Conservation (phyloP, 352 stramenopile genomes). For the Globisporangium recalcitrans region DNA sequence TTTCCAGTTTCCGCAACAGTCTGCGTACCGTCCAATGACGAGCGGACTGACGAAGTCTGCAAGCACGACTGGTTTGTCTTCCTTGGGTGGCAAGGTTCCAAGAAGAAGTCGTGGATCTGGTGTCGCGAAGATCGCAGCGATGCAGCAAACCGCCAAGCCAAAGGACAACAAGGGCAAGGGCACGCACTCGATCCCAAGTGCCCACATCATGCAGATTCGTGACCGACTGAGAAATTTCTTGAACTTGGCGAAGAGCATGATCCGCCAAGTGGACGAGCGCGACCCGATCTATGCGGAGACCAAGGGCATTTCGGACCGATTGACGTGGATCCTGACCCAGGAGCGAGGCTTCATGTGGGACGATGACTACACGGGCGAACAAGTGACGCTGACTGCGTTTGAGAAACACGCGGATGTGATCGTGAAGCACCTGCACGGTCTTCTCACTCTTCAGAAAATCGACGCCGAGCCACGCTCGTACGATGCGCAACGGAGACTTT, state of each 20-base stretch:
- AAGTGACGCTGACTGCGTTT: conserved; percentile 87
- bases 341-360: conserved; percentile 99
- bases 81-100: conserved; percentile 63
- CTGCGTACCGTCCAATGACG: conserved; percentile 30
- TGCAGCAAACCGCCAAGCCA: conserved; percentile 71
- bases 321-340: conserved; percentile 95
- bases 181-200: conserved; percentile 68
- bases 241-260: conserved; percentile 88
- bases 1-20: conserved; percentile 74
- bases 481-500: conserved; percentile 92
- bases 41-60: conserved; percentile 82
- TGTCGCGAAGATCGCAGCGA: conserved; percentile 74
- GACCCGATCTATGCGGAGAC: conserved; percentile 82
- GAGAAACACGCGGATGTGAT: conserved; percentile 78
- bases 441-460: conserved; percentile 95
- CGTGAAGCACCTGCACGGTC: conserved; percentile 88
- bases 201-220: conserved; percentile 89
- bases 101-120: conserved; percentile 76
- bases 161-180: conserved; percentile 46
- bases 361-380: conserved; percentile 94
- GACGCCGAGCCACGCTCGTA: conserved; percentile 96
- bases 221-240: conserved; percentile 94
- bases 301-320: conserved; percentile 90
- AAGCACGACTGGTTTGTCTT: conserved; percentile 82
- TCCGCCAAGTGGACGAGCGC: conserved; percentile 69